Evolutionary conservation across 2,329 filamentous ascomycete species (phyloP).

Genomic region (Cadophora gregata): DNA sequence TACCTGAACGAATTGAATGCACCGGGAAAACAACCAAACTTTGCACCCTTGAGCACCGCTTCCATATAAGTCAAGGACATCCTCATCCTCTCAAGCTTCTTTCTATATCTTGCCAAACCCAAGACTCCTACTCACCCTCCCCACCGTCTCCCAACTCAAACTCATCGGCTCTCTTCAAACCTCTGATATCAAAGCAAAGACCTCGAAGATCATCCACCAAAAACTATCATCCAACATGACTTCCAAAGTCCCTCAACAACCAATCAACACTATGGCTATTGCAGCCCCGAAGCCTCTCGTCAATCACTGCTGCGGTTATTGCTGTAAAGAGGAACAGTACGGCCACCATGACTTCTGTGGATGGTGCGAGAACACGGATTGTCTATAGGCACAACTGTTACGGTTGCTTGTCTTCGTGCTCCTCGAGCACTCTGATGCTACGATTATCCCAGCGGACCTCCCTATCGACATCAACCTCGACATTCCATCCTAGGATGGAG

Average conservation of each 20-base stretch:
- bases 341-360: slow-evolving; percentile 58
- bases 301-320: slow-evolving; percentile 58
- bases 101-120: no score
- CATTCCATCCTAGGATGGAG: no score
- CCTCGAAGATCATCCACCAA: neutral
- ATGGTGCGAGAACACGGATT: slow-evolving; percentile 50
- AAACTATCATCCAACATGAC: slow-evolving; percentile 17
- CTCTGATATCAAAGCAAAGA: neutral
- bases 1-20: neutral
- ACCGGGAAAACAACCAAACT: neutral
- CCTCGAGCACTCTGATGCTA: no score
- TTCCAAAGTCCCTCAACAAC: neutral
- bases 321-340: slow-evolving; percentile 57
- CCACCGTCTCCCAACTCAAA: neutral
- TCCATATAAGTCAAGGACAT: neutral
- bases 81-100: neutral
- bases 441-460: no score
- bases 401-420: no score
- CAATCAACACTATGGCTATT: slow-evolving; percentile 48
- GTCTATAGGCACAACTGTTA: no score
- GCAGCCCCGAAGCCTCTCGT: slow-evolving; percentile 52
- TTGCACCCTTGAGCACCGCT: neutral
- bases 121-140: no score
- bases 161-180: neutral
- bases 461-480: neutral